Conservation (phyloP, 176 grass and related monocot genomes). For the Bromus sterilis region DNA sequence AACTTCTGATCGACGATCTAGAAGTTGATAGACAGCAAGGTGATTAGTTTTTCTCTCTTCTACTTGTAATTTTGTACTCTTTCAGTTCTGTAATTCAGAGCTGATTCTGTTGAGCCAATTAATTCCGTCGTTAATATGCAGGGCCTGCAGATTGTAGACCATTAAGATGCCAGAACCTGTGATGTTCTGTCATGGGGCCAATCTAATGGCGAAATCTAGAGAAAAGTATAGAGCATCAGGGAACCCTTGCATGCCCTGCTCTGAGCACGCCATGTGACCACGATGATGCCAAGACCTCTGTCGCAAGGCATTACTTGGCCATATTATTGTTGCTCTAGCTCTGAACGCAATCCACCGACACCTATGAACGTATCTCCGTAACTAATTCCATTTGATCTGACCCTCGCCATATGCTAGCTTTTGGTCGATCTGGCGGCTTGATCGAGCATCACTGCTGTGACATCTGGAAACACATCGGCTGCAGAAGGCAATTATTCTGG, state of each 20-base stretch:
- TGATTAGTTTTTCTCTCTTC: no score
- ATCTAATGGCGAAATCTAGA: neutral
- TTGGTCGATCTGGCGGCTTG: neutral
- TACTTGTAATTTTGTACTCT: neutral
- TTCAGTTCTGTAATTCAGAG: neutral
- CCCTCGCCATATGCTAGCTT: neutral
- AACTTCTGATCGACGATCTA: neutral
- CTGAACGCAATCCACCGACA: neutral
- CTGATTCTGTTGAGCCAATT: neutral
- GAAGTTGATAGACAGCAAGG: neutral
- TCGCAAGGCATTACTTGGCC: neutral
- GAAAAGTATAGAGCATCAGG: neutral
- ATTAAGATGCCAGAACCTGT: neutral
- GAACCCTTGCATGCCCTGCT: neutral
- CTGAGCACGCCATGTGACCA: conserved; percentile 19
- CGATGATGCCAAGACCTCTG: neutral
- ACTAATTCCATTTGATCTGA: neutral
- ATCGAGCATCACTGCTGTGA: neutral
- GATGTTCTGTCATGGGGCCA: neutral
- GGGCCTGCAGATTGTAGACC: neutral
- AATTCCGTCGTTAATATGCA: neutral
- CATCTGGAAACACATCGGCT: neutral
- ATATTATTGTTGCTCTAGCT: neutral
- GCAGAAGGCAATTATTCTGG: neutral
- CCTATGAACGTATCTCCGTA: neutral